Evolutionary conservation across 768 basidiomycete genomes (phyloP).

Genomic region (Glaciozyma antarctica): DNA sequence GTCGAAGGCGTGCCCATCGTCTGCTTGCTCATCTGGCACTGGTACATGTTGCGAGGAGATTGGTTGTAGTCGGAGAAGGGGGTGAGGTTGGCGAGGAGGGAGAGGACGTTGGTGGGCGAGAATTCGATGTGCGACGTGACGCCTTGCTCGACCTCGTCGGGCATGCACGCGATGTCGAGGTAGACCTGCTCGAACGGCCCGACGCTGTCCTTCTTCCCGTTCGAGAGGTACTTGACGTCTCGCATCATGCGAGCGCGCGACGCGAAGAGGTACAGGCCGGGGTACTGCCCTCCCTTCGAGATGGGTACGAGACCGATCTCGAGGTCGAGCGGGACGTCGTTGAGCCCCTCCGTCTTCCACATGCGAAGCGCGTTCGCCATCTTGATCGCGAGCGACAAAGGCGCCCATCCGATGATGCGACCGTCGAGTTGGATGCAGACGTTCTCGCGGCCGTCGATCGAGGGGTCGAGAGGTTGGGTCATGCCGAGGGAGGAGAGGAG

Average conservation of each 20-base stretch:
- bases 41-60: conserved; percentile 49
- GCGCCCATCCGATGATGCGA: conserved; percentile 85
- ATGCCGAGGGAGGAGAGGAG: conserved; percentile 83
- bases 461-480: conserved; percentile 75
- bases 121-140: conserved; percentile 88
- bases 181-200: conserved; percentile 98
- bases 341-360: conserved; percentile 84
- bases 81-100: conserved; percentile 91
- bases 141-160: conserved; percentile 64
- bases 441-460: conserved; percentile 69
- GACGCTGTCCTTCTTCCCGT: conserved; percentile 76
- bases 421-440: conserved; percentile 93
- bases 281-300: conserved; percentile 89
- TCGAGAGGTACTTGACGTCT: conserved; percentile 81
- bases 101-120: conserved; percentile 86
- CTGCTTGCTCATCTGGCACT: conserved; percentile 93
- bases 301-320: conserved; percentile 87
- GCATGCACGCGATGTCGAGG: conserved; percentile 91
- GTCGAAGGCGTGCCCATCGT: conserved; percentile 98
- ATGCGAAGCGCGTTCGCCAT: conserved; percentile 77
- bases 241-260: conserved; percentile 90
- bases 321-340: conserved; percentile 78
- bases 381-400: conserved; percentile 58
- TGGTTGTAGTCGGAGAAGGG: conserved; percentile 99
- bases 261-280: conserved; percentile 86